Base-by-base conservation (phyloP, 768 basidiomycete species). In the Nevesoporus exiguus region DNA sequence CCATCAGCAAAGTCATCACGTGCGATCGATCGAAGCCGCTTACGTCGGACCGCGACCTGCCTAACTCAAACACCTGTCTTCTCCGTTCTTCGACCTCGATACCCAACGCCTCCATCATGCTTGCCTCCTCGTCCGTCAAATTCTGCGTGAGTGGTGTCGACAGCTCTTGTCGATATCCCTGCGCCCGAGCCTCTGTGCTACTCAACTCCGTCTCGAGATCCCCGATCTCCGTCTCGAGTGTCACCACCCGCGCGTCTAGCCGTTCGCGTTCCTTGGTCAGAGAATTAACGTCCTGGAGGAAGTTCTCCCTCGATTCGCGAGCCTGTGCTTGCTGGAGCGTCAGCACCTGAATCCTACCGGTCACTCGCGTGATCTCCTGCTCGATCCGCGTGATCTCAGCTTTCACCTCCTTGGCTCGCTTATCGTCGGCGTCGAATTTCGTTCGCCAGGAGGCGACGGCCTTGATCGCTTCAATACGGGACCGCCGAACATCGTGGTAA, bases 401-500 rank as follows among this genome's bases (percentile, higher is more conserved):
- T 65, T 91, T 93, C 51, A 92, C 89, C 61, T 96, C 91, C 54
- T 78, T 77, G 43, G 86, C 79, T 24, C 83, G 78, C 37, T 73
- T 75, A 1, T 81, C 77, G 57, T 91, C 89, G 1, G 78, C 73
- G 24, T 88, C 85, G 57, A 79, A 85, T 63, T 88, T 90, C 0
- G 74, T 69, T 33, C 85, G 79, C 91, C 93, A 96, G 3, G 75
- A 78, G 56, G 82, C 81, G 40, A 95, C 84, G 47, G 74, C 78
- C 63, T 85, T 86, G 69, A 96, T 87, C 0, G 83, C 89, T 62
- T 98, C 95, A 50, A 98, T 85, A 14, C 97, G 83, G 9, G 93
- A 95, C 43, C 91, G 79, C 11, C 91, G 84, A 24, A 93, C 78
- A 68, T 98, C 97, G 69, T 98, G 90, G 71, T 90, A 99, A 0